Percentiles rank a stretch among this genome's conserved stretches.
Evolutionary conservation across 202 grass and related monocot species (phyloP).

Genomic region (Digitaria exilis): DNA sequence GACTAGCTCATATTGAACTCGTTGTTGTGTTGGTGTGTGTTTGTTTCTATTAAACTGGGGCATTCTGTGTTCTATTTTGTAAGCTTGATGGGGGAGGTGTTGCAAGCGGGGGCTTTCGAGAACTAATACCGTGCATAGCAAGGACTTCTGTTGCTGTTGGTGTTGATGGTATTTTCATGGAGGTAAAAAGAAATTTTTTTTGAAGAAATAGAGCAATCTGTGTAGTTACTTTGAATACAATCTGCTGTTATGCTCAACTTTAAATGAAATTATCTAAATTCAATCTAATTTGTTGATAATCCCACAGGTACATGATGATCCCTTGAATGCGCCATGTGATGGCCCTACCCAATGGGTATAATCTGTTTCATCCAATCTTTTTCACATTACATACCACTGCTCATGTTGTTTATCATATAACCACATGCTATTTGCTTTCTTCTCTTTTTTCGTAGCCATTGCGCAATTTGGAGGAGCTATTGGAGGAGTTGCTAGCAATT

Average conservation of each 20-base stretch:
- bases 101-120: constrained; percentile 86
- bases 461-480: constrained; percentile 80
- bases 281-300: constrained; percentile 22
- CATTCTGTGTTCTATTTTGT: constrained; percentile 37
- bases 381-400: not conserved
- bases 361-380: constrained; percentile 35
- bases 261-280: not conserved
- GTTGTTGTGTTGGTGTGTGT: not conserved
- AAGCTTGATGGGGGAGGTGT: constrained; percentile 97
- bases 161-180: constrained; percentile 99
- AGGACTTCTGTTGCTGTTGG: constrained; percentile 91
- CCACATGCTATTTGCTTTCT: constrained; percentile 20
- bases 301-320: constrained; percentile 88
- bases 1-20: not conserved
- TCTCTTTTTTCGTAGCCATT: constrained; percentile 60
- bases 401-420: not conserved
- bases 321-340: constrained; percentile 85
- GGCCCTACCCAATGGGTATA: constrained; percentile 96
- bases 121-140: constrained; percentile 95
- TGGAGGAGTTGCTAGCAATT: constrained; percentile 87
- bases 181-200: constrained; percentile 83
- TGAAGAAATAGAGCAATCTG: not conserved
- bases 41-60: constrained; percentile 10
- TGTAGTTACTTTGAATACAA: not conserved
- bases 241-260: not conserved